Base-by-base conservation (phyloP, 495 filamentous ascomycete species). In the Neurospora tetraspora region DNA sequence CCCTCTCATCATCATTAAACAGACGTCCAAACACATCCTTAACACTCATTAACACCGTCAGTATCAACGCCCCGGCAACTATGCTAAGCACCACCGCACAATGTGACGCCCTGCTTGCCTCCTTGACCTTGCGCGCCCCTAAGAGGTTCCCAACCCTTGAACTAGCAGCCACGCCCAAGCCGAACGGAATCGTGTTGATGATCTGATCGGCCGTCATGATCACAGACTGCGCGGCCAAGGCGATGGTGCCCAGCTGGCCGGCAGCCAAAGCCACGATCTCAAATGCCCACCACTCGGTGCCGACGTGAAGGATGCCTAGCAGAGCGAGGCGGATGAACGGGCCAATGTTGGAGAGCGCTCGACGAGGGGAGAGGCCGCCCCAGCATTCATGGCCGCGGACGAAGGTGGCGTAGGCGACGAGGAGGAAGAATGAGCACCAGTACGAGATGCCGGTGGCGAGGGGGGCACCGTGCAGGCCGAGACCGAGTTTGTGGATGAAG, bases 251-350 rank as follows among this genome's bases (percentile, higher is more conserved):
- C 0, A 98, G 85, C 10, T 89, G 86, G 11, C 94, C 94, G 5
- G 94, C 94, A 3, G 91, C 94, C 0, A 98, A 85, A 1, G 94
- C 93, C n/a, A 97, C 94, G 71, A 98, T 97, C 81, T 97, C 94
- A 75, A 96, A 97, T 0, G 94, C 94, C 94, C 94, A 97, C 94
- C 94, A 97, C 81, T 97, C 94, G 0, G 93, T 96, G 9, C 94
- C 94, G 31, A 97, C 91, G 76, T 97, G 94, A n/a, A 97, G 79
- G 59, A 97, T 83, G 6, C 94, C 94, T 1, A 97, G 81, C 40
- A 90, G 76, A 8, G 94, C 92, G 7, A 98, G 87, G 9, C 90
- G 88, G 4, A 91, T 85, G 76, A 98, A 98, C 0, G 90, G 91
- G 39, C 89, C 81, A 23, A 91, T 83, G 76, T 93, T 91, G 23